phyloP scores from a whole-genome alignment of 169 alveolate genomes.

The Eimeria maxima region DNA sequence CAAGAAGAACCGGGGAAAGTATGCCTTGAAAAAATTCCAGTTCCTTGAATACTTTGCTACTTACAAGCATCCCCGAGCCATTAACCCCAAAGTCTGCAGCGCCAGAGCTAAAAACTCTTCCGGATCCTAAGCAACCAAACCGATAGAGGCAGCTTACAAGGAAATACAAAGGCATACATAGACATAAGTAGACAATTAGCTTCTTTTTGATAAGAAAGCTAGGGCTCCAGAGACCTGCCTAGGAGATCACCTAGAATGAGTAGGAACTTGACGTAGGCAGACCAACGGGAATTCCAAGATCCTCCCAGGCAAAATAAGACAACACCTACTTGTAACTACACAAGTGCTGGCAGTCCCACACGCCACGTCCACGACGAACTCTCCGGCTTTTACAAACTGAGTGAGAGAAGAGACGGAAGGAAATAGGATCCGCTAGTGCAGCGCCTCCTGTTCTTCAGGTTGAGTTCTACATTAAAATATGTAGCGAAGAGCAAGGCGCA shows the following conservation, averaged over 20 bases:
- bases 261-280: background rate
- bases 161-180: too few species aligned
- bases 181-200: background rate
- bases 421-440: background rate
- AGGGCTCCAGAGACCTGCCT: background rate
- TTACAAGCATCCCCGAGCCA: conserved; percentile 72
- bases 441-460: background rate
- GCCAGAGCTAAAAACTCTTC: conserved; percentile 67
- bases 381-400: conserved; percentile 47
- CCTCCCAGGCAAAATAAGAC: background rate
- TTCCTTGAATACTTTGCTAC: conserved; percentile 32
- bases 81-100: conserved; percentile 65
- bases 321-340: conserved; percentile 56
- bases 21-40: conserved; percentile 35
- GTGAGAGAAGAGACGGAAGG: background rate
- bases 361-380: conserved; percentile 78
- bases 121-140: conserved; percentile 27
- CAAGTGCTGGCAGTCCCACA: conserved; percentile 73
- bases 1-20: conserved; percentile 30
- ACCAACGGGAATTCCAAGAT: background rate
- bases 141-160: background rate
- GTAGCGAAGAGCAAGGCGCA: background rate
- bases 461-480: background rate
- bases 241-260: background rate
- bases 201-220: background rate